Percentiles rank a stretch among this genome's conserved stretches.
phyloP scores from a whole-genome alignment of 768 basidiomycete species.

The Rhizopogon roseolus region DNA sequence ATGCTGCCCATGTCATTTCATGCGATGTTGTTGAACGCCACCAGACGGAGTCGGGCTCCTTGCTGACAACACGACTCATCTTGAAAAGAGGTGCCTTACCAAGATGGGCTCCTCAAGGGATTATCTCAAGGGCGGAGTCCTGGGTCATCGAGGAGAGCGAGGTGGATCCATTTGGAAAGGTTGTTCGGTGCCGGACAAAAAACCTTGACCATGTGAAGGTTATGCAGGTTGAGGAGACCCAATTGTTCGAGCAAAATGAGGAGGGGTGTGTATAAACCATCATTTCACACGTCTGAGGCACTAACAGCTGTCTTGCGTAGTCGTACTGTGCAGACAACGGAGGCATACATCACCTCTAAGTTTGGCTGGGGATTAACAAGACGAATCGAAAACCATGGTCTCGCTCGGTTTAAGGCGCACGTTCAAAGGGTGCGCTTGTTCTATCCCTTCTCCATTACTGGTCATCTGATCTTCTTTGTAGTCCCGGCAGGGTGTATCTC shows the following conservation, averaged over 20 bases:
- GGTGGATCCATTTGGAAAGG: slow-evolving; percentile 78
- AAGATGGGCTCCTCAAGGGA: slow-evolving; percentile 83
- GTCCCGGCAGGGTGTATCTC: slow-evolving; percentile 86
- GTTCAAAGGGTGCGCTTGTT: slow-evolving; percentile 65
- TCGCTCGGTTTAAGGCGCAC: slow-evolving; percentile 82
- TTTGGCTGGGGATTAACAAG: slow-evolving; percentile 91
- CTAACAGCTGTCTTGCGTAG: slow-evolving; percentile 30
- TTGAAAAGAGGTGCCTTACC: slow-evolving; percentile 90
- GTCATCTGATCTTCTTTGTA: slow-evolving; percentile 21
- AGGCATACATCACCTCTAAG: slow-evolving; percentile 81
- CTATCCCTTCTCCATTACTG: slow-evolving; percentile 3
- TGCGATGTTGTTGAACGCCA: slow-evolving; percentile 91
- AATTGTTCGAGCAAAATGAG: slow-evolving; percentile 59
- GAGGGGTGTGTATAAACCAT: slow-evolving; percentile 56
- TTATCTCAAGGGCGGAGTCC: slow-evolving; percentile 80
- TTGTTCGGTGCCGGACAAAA: slow-evolving; percentile 73
- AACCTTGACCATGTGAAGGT: slow-evolving; percentile 94
- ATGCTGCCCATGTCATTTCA: slow-evolving; percentile 88
- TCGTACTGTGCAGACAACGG: slow-evolving; percentile 80
- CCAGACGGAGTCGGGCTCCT: slow-evolving; percentile 65
- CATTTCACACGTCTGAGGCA: background rate
- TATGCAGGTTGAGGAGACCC: slow-evolving; percentile 87
- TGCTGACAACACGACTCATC: slow-evolving; percentile 86
- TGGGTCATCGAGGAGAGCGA: slow-evolving; percentile 97
- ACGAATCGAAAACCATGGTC: slow-evolving; percentile 80